Evolutionary conservation across 495 filamentous ascomycete genomes (phyloP).

Genomic region (Penicillium alfredii): DNA sequence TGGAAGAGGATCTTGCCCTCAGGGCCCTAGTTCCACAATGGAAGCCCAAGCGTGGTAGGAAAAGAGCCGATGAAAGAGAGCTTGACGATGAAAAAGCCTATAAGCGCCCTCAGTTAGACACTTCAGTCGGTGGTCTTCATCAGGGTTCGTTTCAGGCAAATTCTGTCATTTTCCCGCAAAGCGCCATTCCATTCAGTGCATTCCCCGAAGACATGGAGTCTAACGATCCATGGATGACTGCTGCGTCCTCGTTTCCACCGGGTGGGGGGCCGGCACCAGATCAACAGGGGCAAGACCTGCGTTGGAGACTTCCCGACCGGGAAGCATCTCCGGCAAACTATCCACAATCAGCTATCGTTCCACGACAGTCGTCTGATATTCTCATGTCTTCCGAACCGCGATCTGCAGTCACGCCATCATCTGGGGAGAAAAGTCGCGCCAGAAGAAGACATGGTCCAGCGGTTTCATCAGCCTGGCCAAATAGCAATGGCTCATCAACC

Average conservation of each 20-base stretch:
- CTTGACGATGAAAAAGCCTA: constrained; percentile 47
- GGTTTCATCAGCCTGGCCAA: constrained; percentile 93
- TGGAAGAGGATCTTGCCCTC: constrained; percentile 90
- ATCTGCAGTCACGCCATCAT: constrained; percentile 61
- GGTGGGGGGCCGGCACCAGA: constrained; percentile 9
- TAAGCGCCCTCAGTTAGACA: constrained; percentile 63
- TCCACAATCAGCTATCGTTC: constrained; percentile 76
- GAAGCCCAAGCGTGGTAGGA: constrained; percentile 81
- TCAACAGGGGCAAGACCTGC: constrained; percentile 35
- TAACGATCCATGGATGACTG: constrained; percentile 52
- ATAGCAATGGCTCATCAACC: constrained; percentile 53
- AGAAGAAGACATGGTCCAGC: constrained; percentile 82
- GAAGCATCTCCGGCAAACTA: constrained; percentile 61
- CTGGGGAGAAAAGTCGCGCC: constrained; percentile 47
- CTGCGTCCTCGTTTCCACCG: constrained; percentile 32
- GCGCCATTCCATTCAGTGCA: constrained; percentile 56
- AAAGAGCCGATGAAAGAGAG: constrained; percentile 73
- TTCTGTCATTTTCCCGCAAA: constrained; percentile 48
- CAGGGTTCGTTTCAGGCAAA: constrained; percentile 45
- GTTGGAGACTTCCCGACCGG: constrained; percentile 43
- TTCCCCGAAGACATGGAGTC: constrained; percentile 49
- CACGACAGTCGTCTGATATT: constrained; percentile 48
- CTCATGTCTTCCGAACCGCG: constrained; percentile 54
- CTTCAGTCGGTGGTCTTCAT: constrained; percentile 55
- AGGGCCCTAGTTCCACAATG: constrained; percentile 85